These are phyloP conservation scores for Kwoniella dejecticola DNA, from an alignment of 768 basidiomycete genomes.

Conservation along the genomic window DNA sequence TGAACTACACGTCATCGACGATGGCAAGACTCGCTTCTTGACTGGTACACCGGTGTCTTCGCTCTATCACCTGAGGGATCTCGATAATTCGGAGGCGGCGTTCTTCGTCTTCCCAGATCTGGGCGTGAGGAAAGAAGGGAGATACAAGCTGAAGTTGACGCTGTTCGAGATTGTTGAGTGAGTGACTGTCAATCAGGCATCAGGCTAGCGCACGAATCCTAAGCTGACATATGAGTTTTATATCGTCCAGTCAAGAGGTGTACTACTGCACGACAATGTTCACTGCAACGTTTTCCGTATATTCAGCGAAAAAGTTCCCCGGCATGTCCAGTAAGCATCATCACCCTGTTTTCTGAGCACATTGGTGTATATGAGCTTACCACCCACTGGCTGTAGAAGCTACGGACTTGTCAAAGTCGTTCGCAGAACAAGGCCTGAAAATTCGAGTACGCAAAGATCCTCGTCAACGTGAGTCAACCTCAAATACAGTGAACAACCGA, in stretches of 20 bases:
- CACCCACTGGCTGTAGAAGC: slow-evolving; percentile 65
- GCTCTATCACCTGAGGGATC: slow-evolving; percentile 82
- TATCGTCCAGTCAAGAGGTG: slow-evolving; percentile 65
- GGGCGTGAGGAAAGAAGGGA: slow-evolving; percentile 86
- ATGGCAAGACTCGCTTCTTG: slow-evolving; percentile 86
- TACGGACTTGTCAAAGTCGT: slow-evolving; percentile 80
- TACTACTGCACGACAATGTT: slow-evolving; percentile 88
- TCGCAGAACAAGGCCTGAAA: slow-evolving; percentile 95
- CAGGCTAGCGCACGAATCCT: slow-evolving; percentile 2
- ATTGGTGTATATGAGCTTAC: not conserved
- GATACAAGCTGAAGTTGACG: slow-evolving; percentile 74
- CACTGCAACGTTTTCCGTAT: slow-evolving; percentile 88
- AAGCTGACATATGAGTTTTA: too few relatives aligned
- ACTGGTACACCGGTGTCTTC: slow-evolving; percentile 77
- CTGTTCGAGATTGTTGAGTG: slow-evolving; percentile 91
- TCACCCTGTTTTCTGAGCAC: not conserved
- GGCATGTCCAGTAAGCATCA: slow-evolving; percentile 82
- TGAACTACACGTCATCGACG: slow-evolving; percentile 86
- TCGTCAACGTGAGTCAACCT: slow-evolving; percentile 39
- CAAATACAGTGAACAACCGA: too few relatives aligned
- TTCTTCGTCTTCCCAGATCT: slow-evolving; percentile 98
- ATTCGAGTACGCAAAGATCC: slow-evolving; percentile 85
- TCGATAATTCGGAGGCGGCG: slow-evolving; percentile 69
- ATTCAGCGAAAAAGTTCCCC: slow-evolving; percentile 94
- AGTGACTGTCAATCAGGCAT: slow-evolving; percentile 52